A percentile compares a stretch with the other conserved stretches of the same genome.
These are phyloP conservation scores for Kuraishia borneana DNA, from an alignment of 805 yeast genomes.

Conservation along the genomic window DNA sequence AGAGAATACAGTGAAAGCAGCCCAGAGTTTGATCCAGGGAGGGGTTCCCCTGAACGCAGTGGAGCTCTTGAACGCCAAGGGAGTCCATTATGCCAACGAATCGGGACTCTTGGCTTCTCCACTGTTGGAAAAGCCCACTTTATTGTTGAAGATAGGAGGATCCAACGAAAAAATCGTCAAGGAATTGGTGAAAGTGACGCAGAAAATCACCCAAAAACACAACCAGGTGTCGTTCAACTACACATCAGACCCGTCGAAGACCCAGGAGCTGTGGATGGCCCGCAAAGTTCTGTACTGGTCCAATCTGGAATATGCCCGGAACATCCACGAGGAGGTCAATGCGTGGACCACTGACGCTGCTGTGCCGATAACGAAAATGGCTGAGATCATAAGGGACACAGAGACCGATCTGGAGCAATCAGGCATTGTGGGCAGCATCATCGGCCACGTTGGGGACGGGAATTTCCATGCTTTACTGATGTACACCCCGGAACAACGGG, in stretches of 20 bases:
- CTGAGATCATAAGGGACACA: constrained; percentile 48
- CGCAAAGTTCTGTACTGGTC: constrained; percentile 63
- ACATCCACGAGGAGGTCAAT: constrained; percentile 18
- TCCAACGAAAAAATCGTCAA: constrained; percentile 21
- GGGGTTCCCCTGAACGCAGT: constrained; percentile 68
- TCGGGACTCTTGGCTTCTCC: neutral
- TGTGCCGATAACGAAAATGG: constrained; percentile 65
- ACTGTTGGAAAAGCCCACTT: constrained; percentile 50
- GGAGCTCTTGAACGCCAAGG: constrained; percentile 61
- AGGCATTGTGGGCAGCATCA: constrained; percentile 43
- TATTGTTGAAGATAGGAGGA: constrained; percentile 58
- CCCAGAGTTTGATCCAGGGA: constrained; percentile 44
- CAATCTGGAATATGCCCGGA: constrained; percentile 53
- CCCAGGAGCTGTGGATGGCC: constrained; percentile 64
- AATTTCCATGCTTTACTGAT: constrained; percentile 63
- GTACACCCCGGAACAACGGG: constrained; percentile 39
- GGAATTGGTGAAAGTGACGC: constrained; percentile 36
- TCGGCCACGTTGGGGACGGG: constrained; percentile 83
- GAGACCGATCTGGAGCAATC: constrained; percentile 44
- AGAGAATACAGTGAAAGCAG: constrained; percentile 60
- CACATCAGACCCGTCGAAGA: constrained; percentile 53
- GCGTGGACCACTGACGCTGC: constrained; percentile 79
- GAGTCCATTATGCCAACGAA: constrained; percentile 45
- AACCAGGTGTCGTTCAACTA: constrained; percentile 46
- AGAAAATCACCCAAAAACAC: constrained; percentile 37